A percentile compares a stretch with the other conserved stretches of the same genome.
Evolutionary conservation across 2,329 filamentous ascomycete species (phyloP).

Genomic region (Cercospora sp.): DNA sequence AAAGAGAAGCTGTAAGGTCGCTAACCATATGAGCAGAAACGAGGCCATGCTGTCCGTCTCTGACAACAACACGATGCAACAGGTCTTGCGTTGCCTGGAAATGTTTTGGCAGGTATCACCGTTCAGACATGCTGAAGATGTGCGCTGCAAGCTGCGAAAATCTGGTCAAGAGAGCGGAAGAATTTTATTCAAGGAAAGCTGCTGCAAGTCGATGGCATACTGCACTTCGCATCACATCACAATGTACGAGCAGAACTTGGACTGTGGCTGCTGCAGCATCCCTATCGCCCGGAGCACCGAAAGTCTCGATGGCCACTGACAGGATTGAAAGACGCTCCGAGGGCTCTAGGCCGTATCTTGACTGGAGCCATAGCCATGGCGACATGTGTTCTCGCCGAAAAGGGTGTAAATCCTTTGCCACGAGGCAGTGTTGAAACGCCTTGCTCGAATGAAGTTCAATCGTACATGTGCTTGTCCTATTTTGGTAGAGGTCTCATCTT

Average conservation of each 20-base stretch:
- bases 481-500: background rate
- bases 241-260: background rate
- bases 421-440: slow-evolving; percentile 10
- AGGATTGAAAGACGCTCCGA: background rate
- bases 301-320: slow-evolving; percentile 1
- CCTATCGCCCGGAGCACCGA: background rate
- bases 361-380: slow-evolving; percentile 1
- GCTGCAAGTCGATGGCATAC: background rate
- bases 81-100: background rate
- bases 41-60: background rate
- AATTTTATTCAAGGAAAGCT: background rate
- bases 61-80: background rate
- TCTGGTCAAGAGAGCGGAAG: background rate
- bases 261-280: slow-evolving; percentile 1
- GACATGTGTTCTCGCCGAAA: background rate
- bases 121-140: background rate
- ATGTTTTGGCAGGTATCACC: background rate
- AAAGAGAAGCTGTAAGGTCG: background rate
- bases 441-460: slow-evolving; percentile 2
- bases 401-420: background rate
- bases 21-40: background rate
- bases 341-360: background rate
- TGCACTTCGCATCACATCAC: background rate
- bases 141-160: background rate
- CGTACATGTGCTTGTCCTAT: background rate